These are phyloP conservation scores for Aspergillus transmontanensis DNA, from an alignment of 2,329 filamentous ascomycete species.

Conservation along the genomic window DNA sequence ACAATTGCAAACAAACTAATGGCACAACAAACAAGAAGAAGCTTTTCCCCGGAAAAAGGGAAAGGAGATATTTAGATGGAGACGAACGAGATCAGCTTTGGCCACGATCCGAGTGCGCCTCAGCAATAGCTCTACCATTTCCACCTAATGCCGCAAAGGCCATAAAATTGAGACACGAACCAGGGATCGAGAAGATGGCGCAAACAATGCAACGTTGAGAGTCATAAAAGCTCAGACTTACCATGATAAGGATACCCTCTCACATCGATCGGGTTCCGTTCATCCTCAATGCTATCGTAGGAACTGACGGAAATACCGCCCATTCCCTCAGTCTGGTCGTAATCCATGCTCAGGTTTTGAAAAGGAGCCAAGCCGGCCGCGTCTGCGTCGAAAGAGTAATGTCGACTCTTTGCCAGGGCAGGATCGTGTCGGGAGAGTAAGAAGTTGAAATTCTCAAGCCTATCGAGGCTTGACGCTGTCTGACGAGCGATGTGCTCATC, in stretches of 20 bases:
- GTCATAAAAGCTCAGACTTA: conserved; percentile 35
- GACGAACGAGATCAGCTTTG: neutral
- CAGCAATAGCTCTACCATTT: conserved; percentile 18
- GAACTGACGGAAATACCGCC: conserved; percentile 45
- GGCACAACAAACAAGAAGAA: neutral
- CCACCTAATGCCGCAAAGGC: conserved; percentile 12
- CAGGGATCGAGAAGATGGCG: conserved; percentile 34
- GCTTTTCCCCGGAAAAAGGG: conserved; percentile 16
- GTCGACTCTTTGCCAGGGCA: conserved; percentile 32
- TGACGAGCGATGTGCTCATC: conserved; percentile 34
- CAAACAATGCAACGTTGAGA: conserved; percentile 35
- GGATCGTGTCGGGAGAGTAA: conserved; percentile 38
- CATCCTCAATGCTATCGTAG: conserved; percentile 45
- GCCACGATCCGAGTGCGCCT: neutral
- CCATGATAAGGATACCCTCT: conserved; percentile 43
- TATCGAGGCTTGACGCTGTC: conserved; percentile 33
- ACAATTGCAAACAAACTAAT: neutral
- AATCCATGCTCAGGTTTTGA: conserved; percentile 39
- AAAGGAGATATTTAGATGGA: neutral
- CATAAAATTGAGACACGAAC: conserved; percentile 28
- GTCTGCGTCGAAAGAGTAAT: conserved; percentile 44
- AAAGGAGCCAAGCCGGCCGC: conserved; percentile 33
- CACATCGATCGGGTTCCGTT: conserved; percentile 41
- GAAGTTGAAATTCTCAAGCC: conserved; percentile 42
- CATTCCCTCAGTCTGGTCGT: conserved; percentile 45